Conservation (phyloP, 495 filamentous ascomycete genomes). For the Parathielavia appendiculata region DNA sequence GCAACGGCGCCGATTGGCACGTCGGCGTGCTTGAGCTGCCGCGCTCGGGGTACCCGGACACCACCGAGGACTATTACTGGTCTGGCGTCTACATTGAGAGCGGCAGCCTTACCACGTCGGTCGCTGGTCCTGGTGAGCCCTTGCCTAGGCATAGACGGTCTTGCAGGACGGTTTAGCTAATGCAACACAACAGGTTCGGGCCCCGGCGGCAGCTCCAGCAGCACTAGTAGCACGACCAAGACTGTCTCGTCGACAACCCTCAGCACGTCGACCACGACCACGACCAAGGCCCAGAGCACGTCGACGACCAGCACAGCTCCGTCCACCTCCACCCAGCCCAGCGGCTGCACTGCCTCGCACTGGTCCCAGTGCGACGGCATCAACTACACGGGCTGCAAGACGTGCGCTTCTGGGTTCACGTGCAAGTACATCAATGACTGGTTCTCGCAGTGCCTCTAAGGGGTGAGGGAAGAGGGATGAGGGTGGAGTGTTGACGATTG, state of each 20-base stretch:
- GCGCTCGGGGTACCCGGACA: conserved; percentile 49
- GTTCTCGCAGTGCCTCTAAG: conserved; percentile 38
- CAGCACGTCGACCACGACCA: background rate
- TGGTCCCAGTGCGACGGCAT: conserved; percentile 43
- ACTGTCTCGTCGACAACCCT: conserved; percentile 17
- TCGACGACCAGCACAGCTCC: conserved; percentile 23
- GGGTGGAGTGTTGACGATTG: no score
- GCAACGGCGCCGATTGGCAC: conserved; percentile 73
- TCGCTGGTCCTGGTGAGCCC: conserved; percentile 28
- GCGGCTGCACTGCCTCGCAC: conserved; percentile 30
- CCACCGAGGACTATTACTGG: conserved; percentile 64
- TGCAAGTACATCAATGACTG: conserved; percentile 39
- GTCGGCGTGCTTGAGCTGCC: conserved; percentile 66
- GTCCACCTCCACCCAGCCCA: conserved; percentile 12
- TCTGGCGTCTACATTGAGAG: conserved; percentile 70
- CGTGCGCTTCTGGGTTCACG: conserved; percentile 34
- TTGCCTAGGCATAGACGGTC: background rate
- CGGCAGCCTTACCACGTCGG: conserved; percentile 53
- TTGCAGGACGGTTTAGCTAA: background rate
- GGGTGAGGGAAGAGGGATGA: background rate
- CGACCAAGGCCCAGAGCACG: background rate
- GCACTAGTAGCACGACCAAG: conserved; percentile 8
- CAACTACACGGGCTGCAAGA: conserved; percentile 39
- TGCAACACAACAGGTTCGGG: conserved; percentile 9
- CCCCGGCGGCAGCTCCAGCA: conserved; percentile 9